phyloP scores from a whole-genome alignment of 352 stramenopile species.

The Peronospora farinosa region DNA sequence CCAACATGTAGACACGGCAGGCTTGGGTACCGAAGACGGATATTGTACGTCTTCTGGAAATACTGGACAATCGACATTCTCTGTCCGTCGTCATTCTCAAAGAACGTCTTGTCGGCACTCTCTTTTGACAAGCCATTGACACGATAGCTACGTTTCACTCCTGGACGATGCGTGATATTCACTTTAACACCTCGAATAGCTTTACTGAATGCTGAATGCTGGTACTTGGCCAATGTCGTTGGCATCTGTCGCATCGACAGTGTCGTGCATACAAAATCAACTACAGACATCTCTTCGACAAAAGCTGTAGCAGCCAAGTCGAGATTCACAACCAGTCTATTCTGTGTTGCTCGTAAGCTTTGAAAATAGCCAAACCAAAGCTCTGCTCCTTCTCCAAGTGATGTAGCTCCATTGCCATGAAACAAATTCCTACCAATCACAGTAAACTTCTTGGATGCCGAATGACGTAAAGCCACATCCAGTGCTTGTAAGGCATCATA shows the following conservation, averaged over 20 bases:
- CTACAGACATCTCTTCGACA: slow-evolving; percentile 50
- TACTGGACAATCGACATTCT: slow-evolving; percentile 52
- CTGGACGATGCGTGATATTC: slow-evolving; percentile 53
- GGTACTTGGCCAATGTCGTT: slow-evolving; percentile 29
- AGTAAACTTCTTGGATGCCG: slow-evolving; percentile 46
- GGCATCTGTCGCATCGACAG: slow-evolving; percentile 28
- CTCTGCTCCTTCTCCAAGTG: slow-evolving; percentile 55
- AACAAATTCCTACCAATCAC: slow-evolving; percentile 59
- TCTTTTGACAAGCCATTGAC: slow-evolving; percentile 55
- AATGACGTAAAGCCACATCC: slow-evolving; percentile 60
- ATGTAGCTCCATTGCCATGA: slow-evolving; percentile 25
- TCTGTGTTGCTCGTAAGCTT: slow-evolving; percentile 61
- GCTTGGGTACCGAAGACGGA: slow-evolving; percentile 55
- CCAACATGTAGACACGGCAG: slow-evolving; percentile 79
- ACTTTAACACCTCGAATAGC: slow-evolving; percentile 62
- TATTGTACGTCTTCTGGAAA: slow-evolving; percentile 46
- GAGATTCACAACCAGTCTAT: slow-evolving; percentile 57
- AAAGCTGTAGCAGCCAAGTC: slow-evolving; percentile 70
- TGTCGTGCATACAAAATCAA: slow-evolving; percentile 41
- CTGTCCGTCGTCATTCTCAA: slow-evolving; percentile 49
- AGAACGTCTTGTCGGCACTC: slow-evolving; percentile 44
- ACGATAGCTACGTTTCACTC: slow-evolving; percentile 48
- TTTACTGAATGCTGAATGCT: slow-evolving; percentile 48
- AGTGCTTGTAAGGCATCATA: slow-evolving; percentile 67
- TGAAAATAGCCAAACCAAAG: slow-evolving; percentile 76